Conservation (phyloP, 1,139 yeast genomes). For the Kazachstania sp. region DNA sequence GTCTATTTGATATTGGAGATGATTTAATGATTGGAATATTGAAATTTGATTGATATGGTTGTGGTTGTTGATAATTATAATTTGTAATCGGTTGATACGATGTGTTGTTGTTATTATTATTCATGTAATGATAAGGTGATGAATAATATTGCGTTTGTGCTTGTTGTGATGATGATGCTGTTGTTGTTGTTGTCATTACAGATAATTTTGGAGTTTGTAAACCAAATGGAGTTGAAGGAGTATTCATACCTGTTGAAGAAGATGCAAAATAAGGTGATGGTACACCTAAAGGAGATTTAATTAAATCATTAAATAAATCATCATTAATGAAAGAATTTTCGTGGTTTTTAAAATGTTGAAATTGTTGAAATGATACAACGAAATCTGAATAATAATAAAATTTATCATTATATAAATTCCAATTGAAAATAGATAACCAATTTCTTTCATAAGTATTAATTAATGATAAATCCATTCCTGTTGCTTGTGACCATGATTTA, state of each 20-base stretch:
- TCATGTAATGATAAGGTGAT: slow-evolving; percentile 7
- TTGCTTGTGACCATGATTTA: slow-evolving; percentile 91
- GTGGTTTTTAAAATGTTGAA: slow-evolving; percentile 7
- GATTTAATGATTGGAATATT: slow-evolving; percentile 2
- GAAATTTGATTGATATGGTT: background rate
- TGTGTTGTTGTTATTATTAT: background rate
- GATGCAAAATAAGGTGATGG: slow-evolving; percentile 8
- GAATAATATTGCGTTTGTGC: slow-evolving; percentile 4
- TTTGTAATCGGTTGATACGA: background rate
- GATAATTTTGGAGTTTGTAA: slow-evolving; percentile 5
- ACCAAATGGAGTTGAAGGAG: slow-evolving; percentile 4
- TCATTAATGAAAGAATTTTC: background rate
- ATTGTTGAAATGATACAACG: slow-evolving; percentile 19
- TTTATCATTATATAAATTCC: slow-evolving; percentile 31
- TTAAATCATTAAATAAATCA: background rate
- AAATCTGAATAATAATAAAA: slow-evolving; percentile 26
- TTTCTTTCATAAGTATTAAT: slow-evolving; percentile 61
- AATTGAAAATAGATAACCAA: slow-evolving; percentile 48
- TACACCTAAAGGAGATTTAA: slow-evolving; percentile 3
- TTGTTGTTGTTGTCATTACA: background rate
- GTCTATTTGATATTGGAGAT: slow-evolving; percentile 5
- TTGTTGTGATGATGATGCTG: no score
- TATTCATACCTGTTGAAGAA: slow-evolving; percentile 4
- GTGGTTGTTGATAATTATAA: slow-evolving; percentile 3
- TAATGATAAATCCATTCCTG: slow-evolving; percentile 57